Conservation (phyloP, 495 filamentous ascomycete genomes). For the Penicillium steckii region DNA sequence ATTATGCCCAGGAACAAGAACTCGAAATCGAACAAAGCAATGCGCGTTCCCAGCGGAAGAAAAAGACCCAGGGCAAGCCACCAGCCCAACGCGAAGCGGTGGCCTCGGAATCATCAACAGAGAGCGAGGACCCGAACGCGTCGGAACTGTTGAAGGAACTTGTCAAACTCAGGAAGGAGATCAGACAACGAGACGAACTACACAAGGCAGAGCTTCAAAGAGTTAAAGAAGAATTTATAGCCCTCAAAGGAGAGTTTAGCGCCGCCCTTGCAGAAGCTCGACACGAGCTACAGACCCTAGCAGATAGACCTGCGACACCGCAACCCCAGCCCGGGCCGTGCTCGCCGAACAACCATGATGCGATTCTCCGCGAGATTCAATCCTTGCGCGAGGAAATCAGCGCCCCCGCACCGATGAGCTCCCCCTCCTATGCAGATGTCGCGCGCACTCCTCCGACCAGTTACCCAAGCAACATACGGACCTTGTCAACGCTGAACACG, state of each 20-base stretch:
- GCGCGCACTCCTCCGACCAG: slow-evolving; percentile 19
- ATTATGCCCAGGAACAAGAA: slow-evolving; percentile 14
- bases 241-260: slow-evolving; percentile 13
- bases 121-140: slow-evolving; percentile 17
- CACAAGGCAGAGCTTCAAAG: slow-evolving; percentile 22
- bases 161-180: slow-evolving; percentile 23
- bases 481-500: slow-evolving; percentile 9
- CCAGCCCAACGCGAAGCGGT: slow-evolving; percentile 10
- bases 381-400: slow-evolving; percentile 18
- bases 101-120: slow-evolving; percentile 14
- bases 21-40: slow-evolving; percentile 12
- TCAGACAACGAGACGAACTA: slow-evolving; percentile 17
- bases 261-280: slow-evolving; percentile 15
- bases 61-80: slow-evolving; percentile 7
- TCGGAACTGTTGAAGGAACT: slow-evolving; percentile 13
- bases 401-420: neutral
- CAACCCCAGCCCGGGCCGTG: slow-evolving; percentile 10
- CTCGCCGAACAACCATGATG: slow-evolving; percentile 12
- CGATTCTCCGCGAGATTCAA: slow-evolving; percentile 19
- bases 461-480: slow-evolving; percentile 21
- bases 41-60: slow-evolving; percentile 10
- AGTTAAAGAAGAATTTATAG: slow-evolving; percentile 15
- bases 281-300: slow-evolving; percentile 14
- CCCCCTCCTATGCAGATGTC: slow-evolving; percentile 22
- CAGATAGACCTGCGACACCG: slow-evolving; percentile 11